Evolutionary conservation across 345 rosid species (phyloP).

Genomic region (Populus deltoides): DNA sequence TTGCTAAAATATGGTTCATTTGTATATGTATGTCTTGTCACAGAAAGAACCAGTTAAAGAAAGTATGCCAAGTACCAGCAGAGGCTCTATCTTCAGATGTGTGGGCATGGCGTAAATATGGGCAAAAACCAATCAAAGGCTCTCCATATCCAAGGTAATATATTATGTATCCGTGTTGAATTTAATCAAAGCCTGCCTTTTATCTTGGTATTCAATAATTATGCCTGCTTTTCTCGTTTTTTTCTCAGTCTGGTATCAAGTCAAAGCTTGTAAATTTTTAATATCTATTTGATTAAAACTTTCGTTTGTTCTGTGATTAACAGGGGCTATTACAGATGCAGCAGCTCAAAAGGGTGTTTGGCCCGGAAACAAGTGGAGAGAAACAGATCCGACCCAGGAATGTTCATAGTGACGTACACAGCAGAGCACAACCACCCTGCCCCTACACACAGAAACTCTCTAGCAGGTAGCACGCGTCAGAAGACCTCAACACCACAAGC

Average conservation of each 20-base stretch:
- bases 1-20: constrained; percentile 1
- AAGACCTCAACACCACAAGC: constrained; percentile 41
- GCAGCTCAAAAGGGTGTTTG: constrained; percentile 91
- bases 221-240: not conserved
- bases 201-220: not conserved
- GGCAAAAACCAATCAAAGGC: constrained; percentile 99
- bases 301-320: constrained; percentile 14
- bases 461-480: constrained; percentile 88
- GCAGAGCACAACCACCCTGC: constrained; percentile 94
- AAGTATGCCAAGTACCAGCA: constrained; percentile 86
- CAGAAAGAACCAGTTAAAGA: constrained; percentile 89
- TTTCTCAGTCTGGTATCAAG: not conserved
- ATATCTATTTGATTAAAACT: constrained; percentile 1
- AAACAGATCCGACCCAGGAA: constrained; percentile 87
- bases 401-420: constrained; percentile 90
- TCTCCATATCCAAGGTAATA: constrained; percentile 93
- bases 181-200: not conserved
- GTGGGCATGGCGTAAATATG: constrained; percentile 99
- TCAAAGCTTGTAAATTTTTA: not conserved
- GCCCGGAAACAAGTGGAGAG: constrained; percentile 98
- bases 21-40: not conserved
- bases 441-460: constrained; percentile 91
- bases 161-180: not conserved
- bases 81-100: constrained; percentile 83
- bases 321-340: constrained; percentile 96